A percentile compares a stretch with the other conserved stretches of the same genome.
Conservation (phyloP, 192 early-diverging fungal genomes). For the Phycomyces nitens region DNA sequence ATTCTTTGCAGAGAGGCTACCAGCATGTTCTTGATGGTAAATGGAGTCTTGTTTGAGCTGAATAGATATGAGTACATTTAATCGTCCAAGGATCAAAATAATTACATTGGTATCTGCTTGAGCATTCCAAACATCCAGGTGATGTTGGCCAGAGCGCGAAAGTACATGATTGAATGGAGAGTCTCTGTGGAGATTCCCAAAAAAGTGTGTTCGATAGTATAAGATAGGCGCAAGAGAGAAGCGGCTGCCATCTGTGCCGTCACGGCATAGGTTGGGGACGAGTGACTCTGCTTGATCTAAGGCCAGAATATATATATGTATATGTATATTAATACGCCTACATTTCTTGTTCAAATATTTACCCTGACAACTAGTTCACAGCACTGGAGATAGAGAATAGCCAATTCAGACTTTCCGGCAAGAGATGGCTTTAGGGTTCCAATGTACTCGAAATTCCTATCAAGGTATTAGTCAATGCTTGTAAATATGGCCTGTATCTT, state of each 20-base stretch:
- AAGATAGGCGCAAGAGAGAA: constrained; percentile 41
- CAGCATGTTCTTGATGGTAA: constrained; percentile 43
- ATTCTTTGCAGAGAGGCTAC: constrained; percentile 36
- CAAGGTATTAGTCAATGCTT: neutral
- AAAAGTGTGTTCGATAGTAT: constrained; percentile 49
- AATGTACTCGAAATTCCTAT: constrained; percentile 46
- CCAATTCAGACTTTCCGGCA: constrained; percentile 46
- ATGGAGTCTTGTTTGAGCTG: constrained; percentile 21
- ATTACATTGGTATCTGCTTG: constrained; percentile 38
- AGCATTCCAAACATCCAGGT: constrained; percentile 50
- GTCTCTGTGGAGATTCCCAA: constrained; percentile 40
- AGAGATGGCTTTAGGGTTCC: constrained; percentile 30
- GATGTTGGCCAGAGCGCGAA: constrained; percentile 49
- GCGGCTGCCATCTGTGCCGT: constrained; percentile 38
- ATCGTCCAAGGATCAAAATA: too few species aligned
- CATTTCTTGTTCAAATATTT: neutral
- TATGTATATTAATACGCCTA: neutral
- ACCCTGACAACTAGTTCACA: constrained; percentile 36
- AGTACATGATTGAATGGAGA: constrained; percentile 39
- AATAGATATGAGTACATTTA: neutral
- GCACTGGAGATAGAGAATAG: constrained; percentile 48
- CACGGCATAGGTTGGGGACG: constrained; percentile 32
- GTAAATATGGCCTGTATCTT: too few species aligned
- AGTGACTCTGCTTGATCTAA: constrained; percentile 34
- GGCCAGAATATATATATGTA: too few species aligned